Base-by-base conservation (phyloP, 2,329 filamentous ascomycete genomes). In the Ophiocordyceps unilateralis region DNA sequence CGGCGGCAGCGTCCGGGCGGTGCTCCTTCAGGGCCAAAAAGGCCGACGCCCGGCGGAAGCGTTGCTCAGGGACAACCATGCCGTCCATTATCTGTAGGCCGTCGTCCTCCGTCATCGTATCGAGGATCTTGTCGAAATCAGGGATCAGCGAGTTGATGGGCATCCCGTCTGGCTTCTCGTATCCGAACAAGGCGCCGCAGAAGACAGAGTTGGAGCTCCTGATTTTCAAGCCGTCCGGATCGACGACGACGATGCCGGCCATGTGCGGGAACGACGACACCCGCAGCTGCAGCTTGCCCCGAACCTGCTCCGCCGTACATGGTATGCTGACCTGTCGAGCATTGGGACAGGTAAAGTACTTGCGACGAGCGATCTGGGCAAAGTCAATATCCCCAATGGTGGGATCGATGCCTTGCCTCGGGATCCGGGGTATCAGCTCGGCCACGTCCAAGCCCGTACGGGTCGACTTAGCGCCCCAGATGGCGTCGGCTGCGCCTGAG, bases 201-300 rank as follows among this genome's bases (percentile, higher is more conserved):
- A 98, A 96, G 19, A 93, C 89, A 3, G 86, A 84, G 59, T 98
- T 98, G 9, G 88, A 91, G 62, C 88, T 95, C 56, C 83, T 83
- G 53, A 98, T 83, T 41, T 76, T 75, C 49, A 96, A 70, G 1
- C 73, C 78, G 24, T 77, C 66, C 1, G 89, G 81, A n/a, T 83
- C 81, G 12, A 98, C 70, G 9, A 98, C 88, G 55, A 98, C 79
- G 54, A 98, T 95, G 41, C 91, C 91, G 44, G 91, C 91, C 61
- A 98, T 95, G 57, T 98, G 89, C 15, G 91, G 91, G 50, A 95
- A 93, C 56, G 87, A 94, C 15, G 89, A 94, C 38, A 98, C 75
- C 42, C 85, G 78, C 49, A 98, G 72, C 49, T 84, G 78, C 17
- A 76, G 72, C 50, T 79, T 69, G 37, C 74, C 78, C 28, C 76